These are phyloP conservation scores for Trichoderma sp. DNA, from an alignment of 2,329 filamentous ascomycete species.

Conservation along the genomic window DNA sequence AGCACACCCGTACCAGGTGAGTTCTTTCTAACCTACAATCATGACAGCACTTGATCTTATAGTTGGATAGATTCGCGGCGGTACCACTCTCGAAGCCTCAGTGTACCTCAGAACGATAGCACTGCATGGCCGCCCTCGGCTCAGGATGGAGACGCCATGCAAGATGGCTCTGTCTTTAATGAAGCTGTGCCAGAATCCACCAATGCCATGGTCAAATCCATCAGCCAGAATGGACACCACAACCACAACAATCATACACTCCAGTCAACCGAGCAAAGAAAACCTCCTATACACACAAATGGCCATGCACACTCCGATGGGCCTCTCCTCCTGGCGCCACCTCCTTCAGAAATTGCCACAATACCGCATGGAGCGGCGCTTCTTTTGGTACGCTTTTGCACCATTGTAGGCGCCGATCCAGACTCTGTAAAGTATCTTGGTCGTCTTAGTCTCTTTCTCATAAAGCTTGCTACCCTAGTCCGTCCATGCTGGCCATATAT, in stretches of 20 bases:
- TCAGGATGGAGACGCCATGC: background rate
- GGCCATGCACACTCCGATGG: conserved; percentile 35
- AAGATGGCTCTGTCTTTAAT: conserved; percentile 1
- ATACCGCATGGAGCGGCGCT: conserved; percentile 43
- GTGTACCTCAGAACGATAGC: conserved; percentile 14
- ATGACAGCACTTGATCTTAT: conserved; percentile 40
- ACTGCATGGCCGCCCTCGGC: conserved; percentile 10
- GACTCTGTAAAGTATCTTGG: conserved; percentile 41
- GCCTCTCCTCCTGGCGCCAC: conserved; percentile 57
- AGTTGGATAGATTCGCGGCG: conserved; percentile 39
- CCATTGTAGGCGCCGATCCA: conserved; percentile 37
- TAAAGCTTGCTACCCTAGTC: conserved; percentile 69
- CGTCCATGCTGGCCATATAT: conserved; percentile 74
- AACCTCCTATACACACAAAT: conserved; percentile 4
- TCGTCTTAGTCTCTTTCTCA: conserved; percentile 66
- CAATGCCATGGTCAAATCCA: conserved; percentile 25
- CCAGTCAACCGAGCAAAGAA: conserved; percentile 12
- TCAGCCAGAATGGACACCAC: conserved; percentile 17
- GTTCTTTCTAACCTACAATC: conserved; percentile 24
- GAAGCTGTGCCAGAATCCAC: background rate
- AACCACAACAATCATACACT: conserved; percentile 1
- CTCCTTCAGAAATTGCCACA: conserved; percentile 40
- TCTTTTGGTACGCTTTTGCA: conserved; percentile 40
- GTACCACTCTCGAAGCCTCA: conserved; percentile 30
- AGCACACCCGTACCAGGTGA: conserved; percentile 54